Base-by-base conservation (phyloP, 495 filamentous ascomycete genomes). In the Bacidia gigantensis region DNA sequence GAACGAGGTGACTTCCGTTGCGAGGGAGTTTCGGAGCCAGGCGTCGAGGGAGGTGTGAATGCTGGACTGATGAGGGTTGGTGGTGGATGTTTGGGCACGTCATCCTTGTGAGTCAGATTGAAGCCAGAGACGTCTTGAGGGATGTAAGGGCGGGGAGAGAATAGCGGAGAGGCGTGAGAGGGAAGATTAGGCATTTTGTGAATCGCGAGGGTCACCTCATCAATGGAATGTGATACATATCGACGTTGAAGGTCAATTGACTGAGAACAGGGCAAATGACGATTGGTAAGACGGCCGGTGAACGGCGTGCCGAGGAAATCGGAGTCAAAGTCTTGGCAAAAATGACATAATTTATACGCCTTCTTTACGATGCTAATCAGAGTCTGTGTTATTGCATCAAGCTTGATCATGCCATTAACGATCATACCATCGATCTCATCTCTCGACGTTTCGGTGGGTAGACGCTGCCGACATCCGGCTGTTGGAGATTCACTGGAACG, bases 21-120 rank as follows among this genome's bases (percentile, higher is more conserved):
- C 17, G 47, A 50, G 3, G 65, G 62, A 14, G 77, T 72, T 5
- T 76, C 79, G 40, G 77, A 66, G 1, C 84, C 84, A 1, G 85
- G 86, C 3, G 78, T 78, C n/a, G 69, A 64, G 18, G 86, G 86
- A 3, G 86, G 86, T 20, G 86, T 89, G 65, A 89, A 87, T 42
- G 80, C 79, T 0, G 87, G 86, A 40, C 81, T 86, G 22, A 92
- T 67, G 26, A 87, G 71, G 7, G 68, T 73, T 5, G 66, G 69
- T 1, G 76, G 77, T 56, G 26, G 68, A 64, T 24, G 70, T 69
- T 12, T 57, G 32, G 61, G 43, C 35, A 22, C 14, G 3, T 26
- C 18, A 20, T 58, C 55, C 49, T 57, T 59, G 26, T 58, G 49
- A 53, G 65, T 62, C 23, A 67, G 61, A 48, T 66, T 58, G 45